Conservation (phyloP, 2,329 filamentous ascomycete genomes). For the Calonectria honghensis region DNA sequence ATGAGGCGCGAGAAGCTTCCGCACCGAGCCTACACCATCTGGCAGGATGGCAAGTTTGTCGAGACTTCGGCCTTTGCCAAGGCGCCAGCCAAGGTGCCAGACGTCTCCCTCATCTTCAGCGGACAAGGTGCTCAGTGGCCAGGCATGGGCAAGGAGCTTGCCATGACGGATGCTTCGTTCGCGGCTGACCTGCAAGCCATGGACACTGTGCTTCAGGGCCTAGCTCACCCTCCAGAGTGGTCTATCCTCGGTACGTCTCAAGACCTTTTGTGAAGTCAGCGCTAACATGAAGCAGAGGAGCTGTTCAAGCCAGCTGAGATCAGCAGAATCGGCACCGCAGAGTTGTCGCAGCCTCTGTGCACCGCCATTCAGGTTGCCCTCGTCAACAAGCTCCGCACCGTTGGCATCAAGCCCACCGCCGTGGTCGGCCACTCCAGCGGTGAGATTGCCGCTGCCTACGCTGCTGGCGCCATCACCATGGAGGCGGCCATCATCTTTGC, state of each 20-base stretch:
- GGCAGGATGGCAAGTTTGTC: slow-evolving; percentile 7
- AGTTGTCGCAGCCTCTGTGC: slow-evolving; percentile 48
- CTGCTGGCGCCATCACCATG: not conserved
- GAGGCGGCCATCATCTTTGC: slow-evolving; percentile 24
- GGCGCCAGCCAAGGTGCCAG: slow-evolving; percentile 2
- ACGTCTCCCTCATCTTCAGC: slow-evolving; percentile 52
- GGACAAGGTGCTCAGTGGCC: slow-evolving; percentile 61
- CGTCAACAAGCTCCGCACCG: slow-evolving; percentile 64
- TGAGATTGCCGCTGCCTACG: slow-evolving; percentile 68
- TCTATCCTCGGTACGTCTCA: not conserved
- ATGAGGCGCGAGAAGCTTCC: slow-evolving; percentile 28
- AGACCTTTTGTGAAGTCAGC: not conserved
- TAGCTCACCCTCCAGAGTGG: slow-evolving; percentile 26
- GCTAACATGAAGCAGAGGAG: slow-evolving; percentile 1
- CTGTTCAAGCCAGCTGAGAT: slow-evolving; percentile 2
- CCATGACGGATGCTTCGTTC: not conserved
- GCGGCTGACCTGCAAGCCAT: not conserved
- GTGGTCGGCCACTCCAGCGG: slow-evolving; percentile 67
- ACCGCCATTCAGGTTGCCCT: slow-evolving; percentile 68
- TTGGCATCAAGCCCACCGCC: slow-evolving; percentile 60
- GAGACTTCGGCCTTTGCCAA: slow-evolving; percentile 10
- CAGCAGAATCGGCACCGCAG: slow-evolving; percentile 25
- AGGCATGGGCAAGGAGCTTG: slow-evolving; percentile 56
- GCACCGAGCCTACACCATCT: slow-evolving; percentile 3
- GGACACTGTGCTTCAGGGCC: slow-evolving; percentile 42